A percentile compares a stretch with the other conserved stretches of the same genome.
phyloP scores from a whole-genome alignment of 2,329 filamentous ascomycete species.

The Exophiala lecanii-corni region DNA sequence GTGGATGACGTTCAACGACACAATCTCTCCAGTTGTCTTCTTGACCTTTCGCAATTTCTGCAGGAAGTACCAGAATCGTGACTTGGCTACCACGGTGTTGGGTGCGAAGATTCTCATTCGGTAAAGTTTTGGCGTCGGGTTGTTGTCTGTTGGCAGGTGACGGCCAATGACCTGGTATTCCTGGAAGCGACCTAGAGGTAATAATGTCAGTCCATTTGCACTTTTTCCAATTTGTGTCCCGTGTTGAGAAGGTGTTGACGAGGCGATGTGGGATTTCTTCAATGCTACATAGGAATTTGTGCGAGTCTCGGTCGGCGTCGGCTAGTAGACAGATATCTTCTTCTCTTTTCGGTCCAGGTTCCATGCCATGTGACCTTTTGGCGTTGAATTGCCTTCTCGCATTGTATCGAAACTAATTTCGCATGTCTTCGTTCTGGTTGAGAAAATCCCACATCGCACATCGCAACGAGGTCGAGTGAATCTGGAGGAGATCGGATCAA shows the following conservation, averaged over 20 bases:
- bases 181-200: slow-evolving; percentile 80
- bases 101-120: slow-evolving; percentile 99
- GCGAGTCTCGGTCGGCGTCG: too few relatives aligned
- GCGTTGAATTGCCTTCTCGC: too few relatives aligned
- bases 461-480: too few relatives aligned
- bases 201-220: not conserved
- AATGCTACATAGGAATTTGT: too few relatives aligned
- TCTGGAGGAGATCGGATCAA: slow-evolving; percentile 18
- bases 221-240: too few relatives aligned
- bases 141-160: slow-evolving; percentile 95
- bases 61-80: slow-evolving; percentile 99
- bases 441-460: too few relatives aligned
- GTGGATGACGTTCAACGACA: slow-evolving; percentile 91
- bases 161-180: slow-evolving; percentile 99
- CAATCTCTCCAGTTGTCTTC: slow-evolving; percentile 99
- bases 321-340: too few relatives aligned
- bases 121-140: slow-evolving; percentile 97
- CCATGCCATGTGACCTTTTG: too few relatives aligned
- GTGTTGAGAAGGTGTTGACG: too few relatives aligned
- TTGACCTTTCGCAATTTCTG: slow-evolving; percentile 99
- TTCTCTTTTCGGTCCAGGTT: too few relatives aligned
- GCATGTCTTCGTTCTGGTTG: too few relatives aligned
- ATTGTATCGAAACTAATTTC: too few relatives aligned
- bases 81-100: slow-evolving; percentile 98
- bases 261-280: not conserved